Evolutionary conservation across 2,329 filamentous ascomycete species (phyloP).

Genomic region (Monascus ruber): DNA sequence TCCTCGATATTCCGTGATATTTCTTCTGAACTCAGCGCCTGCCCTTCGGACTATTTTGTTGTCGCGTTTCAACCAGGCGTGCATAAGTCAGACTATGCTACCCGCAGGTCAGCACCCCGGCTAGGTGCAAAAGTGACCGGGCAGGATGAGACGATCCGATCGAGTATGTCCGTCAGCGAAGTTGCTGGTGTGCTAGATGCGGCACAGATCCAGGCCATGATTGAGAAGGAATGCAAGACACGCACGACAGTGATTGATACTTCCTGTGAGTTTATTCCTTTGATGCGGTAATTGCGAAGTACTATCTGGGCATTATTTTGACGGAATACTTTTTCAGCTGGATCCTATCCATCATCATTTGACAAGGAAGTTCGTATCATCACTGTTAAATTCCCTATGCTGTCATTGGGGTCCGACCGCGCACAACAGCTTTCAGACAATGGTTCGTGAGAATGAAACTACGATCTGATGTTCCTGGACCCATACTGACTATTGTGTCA

Average conservation of each 20-base stretch:
- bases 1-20: constrained; percentile 33
- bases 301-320: neutral
- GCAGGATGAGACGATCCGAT: constrained; percentile 42
- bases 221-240: constrained; percentile 40
- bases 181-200: constrained; percentile 40
- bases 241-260: constrained; percentile 33
- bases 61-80: constrained; percentile 68
- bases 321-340: constrained; percentile 16
- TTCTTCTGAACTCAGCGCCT: constrained; percentile 44
- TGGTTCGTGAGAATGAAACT: constrained; percentile 20
- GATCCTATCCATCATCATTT: constrained; percentile 27
- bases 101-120: constrained; percentile 41
- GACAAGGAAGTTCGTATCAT: constrained; percentile 32
- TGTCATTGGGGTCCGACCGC: constrained; percentile 24
- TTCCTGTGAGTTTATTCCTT: constrained; percentile 22
- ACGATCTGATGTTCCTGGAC: neutral
- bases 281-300: neutral
- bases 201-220: constrained; percentile 27
- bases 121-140: constrained; percentile 41
- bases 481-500: constrained; percentile 5
- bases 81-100: constrained; percentile 55
- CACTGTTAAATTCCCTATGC: constrained; percentile 34
- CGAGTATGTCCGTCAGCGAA: constrained; percentile 41
- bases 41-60: constrained; percentile 65
- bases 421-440: constrained; percentile 31